Evolutionary conservation across 2,329 filamentous ascomycete species (phyloP), one percentile per base, ranked within the genome.

Genomic region (Teratosphaeria gauchensis): DNA sequence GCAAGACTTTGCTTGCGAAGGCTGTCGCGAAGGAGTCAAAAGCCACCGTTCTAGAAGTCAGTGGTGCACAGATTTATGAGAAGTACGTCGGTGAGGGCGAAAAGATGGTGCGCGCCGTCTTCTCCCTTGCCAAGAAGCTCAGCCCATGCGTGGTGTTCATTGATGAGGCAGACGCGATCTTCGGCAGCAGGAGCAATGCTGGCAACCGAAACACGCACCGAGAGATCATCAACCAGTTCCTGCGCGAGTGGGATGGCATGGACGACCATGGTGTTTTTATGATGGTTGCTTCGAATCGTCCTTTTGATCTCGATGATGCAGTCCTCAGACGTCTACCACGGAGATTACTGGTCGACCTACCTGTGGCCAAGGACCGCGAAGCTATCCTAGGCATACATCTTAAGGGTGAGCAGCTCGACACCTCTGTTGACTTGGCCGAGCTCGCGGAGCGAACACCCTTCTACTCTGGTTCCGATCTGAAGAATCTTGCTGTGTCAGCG

Each of bases 61-160:
- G 87, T 64, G 92, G 90, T 2, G 91, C 90, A 1, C 90, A 90
- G 64, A 89, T 99, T 66, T 95, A 96, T 73, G 90, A 96, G 72
- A 97, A 95, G 83, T 97, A 90, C 73, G 90, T 97, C 3, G 94
- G 94, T 24, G 91, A 97, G 72, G 89, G 89, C 60, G 94, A 99
- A 76, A 97, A 97, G 80, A 95, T 95, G 70, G 89, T 97, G 57
- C 87, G 88, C 56, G 92, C 92, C 0, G 86, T 97, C 48, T 99
- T 99, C 75, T 88, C 85, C 0, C 80, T 97, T 0, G 94, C 94
- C 3, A 90, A 90, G 75, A 96, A 96, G 73, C 82, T 96, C 7
- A 87, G 88, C 1, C 94, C 94, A 0, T 92, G 92, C 69, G 87
- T 99, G 16, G 89, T 99, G 55, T 97, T 99, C 76, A 90, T 99